Base-by-base conservation (phyloP, 331 rosid species). In the Pyracantha coccinea region DNA sequence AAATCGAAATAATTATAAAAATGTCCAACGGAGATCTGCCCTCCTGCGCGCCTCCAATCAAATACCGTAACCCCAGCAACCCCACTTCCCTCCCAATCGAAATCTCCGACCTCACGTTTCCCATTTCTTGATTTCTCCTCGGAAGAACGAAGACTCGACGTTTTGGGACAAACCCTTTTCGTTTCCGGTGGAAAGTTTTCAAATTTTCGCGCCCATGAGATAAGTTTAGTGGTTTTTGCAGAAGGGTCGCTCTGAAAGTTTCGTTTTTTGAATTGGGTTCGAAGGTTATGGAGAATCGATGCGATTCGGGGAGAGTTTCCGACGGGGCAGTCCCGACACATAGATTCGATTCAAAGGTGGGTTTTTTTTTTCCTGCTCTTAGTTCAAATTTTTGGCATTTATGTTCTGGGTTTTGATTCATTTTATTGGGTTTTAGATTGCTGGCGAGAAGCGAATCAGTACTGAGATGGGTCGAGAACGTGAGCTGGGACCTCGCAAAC, bases 311-410 rank as follows among this genome's bases (percentile, higher is more conserved):
- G 52, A 54, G 21, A 4, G 79, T 38, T 31, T 31, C 79, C 4
- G 81, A 63, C 45, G 57, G 68, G 71, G 73, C 77, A n/a, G 59
- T 79, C 74, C 32, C 74, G 20, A n/a, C 77, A 0, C 77, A 64
- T 23, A 85, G 81, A 79, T 86, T 90, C 57, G 85, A 80, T 74
- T 71, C 78, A 21, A 89, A 91, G 96, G 97, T 93, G 63, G 44
- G 79, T 62, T 68, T 61, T 72, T 47, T 58, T 72, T 29, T 17
- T 10, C 45, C 20, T 63, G 44, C 41, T 57, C 69, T 73, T 31
- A 72, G 66, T 35, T 72, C 57, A 33, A 16, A 10, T 69, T 52
- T 69, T 67, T 41, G 25, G 21, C 19, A 24, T 54, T 73, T 60
- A 7, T 11, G 19, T 52, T 4, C 14, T 24, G 29, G 7, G 47